These are phyloP conservation scores for Hansfordia pulvinata DNA, from an alignment of 2,329 filamentous ascomycete genomes.

Conservation along the genomic window DNA sequence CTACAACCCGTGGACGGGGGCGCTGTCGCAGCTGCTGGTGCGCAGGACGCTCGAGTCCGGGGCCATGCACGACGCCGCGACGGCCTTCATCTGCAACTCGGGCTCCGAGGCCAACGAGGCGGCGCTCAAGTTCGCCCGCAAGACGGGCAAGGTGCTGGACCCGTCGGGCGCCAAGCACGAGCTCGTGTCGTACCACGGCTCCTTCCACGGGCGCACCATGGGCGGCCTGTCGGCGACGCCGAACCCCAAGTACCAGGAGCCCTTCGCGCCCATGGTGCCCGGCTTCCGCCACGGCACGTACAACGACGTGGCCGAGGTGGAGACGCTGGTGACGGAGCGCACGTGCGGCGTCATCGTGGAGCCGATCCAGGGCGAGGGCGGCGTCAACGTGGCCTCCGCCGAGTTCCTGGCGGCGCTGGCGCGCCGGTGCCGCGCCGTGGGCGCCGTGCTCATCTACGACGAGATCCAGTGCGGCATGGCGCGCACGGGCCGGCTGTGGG, in stretches of 20 bases:
- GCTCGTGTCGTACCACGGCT: conserved; percentile 79
- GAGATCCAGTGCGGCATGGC: conserved; percentile 94
- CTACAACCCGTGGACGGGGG: conserved; percentile 91
- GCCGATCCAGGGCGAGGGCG: conserved; percentile 94
- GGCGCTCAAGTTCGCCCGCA: conserved; percentile 91
- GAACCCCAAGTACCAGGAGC: conserved; percentile 94
- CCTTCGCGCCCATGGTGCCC: conserved; percentile 89
- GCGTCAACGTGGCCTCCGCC: conserved; percentile 69
- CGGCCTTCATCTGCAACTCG: conserved; percentile 91
- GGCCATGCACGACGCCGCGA: conserved; percentile 65
- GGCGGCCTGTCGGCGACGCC: conserved; percentile 89
- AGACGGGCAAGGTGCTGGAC: conserved; percentile 67
- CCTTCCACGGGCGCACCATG: conserved; percentile 96
- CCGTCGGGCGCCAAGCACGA: conserved; percentile 64
- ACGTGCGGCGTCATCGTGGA: conserved; percentile 94
- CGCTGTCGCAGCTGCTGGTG: conserved; percentile 73
- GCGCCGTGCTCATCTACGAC: conserved; percentile 83
- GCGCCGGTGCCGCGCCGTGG: conserved; percentile 70
- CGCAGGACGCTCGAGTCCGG: conserved; percentile 68
- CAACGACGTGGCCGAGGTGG: conserved; percentile 66
- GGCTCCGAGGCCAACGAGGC: conserved; percentile 96
- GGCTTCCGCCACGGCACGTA: conserved; percentile 79
- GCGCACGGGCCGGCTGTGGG: conserved; percentile 83
- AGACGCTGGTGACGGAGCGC: conserved; percentile 62
- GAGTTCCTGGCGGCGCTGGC: conserved; percentile 81